Base-by-base conservation (phyloP, 768 basidiomycete species). In the Paxillus ammoniavirescens region DNA sequence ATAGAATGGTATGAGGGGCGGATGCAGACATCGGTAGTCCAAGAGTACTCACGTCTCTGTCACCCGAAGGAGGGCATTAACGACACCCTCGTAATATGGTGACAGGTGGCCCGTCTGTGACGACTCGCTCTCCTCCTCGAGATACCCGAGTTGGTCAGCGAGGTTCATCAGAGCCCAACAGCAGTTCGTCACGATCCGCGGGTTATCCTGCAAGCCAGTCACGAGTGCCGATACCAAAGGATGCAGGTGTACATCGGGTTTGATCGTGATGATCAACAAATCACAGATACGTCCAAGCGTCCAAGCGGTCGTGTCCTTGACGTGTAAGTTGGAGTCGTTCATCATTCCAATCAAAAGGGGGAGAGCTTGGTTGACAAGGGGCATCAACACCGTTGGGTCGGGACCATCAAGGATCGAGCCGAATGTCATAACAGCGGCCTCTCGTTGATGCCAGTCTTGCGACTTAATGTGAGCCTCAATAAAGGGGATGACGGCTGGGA, bases 261-360 rank as follows among this genome's bases (percentile, higher is more conserved):
- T 90, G 75, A 99, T 94, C 15, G 86, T 83, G 45, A 80, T 72
- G 61, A 95, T 84, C 60, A 98, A 77, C 52, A 92, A 73, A 64
- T 98, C 97, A 65, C 93, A 96, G 59, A 99, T 96, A 38, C 93
- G 80, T 17, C 95, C 95, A 13, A 99, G 79, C 1, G 97, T 98
- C 96, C 96, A 99, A 2, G 97, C 95, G 26, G 92, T 93, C 1
- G 94, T 96, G 69, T 98, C 97, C 72, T 95, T 92, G 61, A 99
- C 96, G 55, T 93, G 89, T 2, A 82, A 43, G 58, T 94, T 86
- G 35, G 77, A 63, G 67, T 98, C 97, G 44, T 75, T 78, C 92
- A 98, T 96, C 94, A 97, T 96, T 61, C 86, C 86, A 65, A 98
- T 93, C 45, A 99, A 80, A 38, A 95, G 86, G 5, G 93, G 93